These are phyloP conservation scores for Geum urbanum DNA, from an alignment of 306 rosid species.

Conservation along the genomic window DNA sequence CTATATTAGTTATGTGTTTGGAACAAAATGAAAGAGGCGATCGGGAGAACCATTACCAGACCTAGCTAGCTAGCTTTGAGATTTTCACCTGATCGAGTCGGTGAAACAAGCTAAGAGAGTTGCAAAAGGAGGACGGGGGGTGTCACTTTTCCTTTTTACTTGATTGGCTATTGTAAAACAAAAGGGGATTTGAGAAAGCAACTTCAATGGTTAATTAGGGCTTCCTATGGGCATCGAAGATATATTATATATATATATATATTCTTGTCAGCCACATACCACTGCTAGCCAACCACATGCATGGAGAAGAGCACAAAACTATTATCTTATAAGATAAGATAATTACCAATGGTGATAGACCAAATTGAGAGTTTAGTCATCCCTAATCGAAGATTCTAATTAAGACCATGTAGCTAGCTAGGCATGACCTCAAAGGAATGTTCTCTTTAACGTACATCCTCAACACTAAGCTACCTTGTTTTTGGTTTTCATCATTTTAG, in stretches of 20 bases:
- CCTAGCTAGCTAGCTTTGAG: constrained; percentile 4
- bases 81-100: neutral
- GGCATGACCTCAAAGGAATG: neutral
- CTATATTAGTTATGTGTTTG: neutral
- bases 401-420: neutral
- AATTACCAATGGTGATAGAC: neutral
- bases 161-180: constrained; percentile 38
- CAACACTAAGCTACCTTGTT: neutral
- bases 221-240: neutral
- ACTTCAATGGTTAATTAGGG: constrained; percentile 37
- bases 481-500: neutral
- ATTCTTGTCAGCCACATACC: constrained; percentile 40
- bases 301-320: neutral
- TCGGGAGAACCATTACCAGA: neutral
- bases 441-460: neutral
- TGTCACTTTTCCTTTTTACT: constrained; percentile 6
- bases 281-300: neutral
- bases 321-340: neutral
- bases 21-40: neutral
- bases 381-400: neutral
- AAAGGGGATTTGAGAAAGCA: constrained; percentile 18
- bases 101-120: neutral
- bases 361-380: neutral
- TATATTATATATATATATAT: constrained; percentile 3
- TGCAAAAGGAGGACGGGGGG: neutral